A percentile compares a stretch with the other conserved stretches of the same genome.
Conservation (phyloP, 2,329 filamentous ascomycete species). For the Ceratocystis destructans region DNA sequence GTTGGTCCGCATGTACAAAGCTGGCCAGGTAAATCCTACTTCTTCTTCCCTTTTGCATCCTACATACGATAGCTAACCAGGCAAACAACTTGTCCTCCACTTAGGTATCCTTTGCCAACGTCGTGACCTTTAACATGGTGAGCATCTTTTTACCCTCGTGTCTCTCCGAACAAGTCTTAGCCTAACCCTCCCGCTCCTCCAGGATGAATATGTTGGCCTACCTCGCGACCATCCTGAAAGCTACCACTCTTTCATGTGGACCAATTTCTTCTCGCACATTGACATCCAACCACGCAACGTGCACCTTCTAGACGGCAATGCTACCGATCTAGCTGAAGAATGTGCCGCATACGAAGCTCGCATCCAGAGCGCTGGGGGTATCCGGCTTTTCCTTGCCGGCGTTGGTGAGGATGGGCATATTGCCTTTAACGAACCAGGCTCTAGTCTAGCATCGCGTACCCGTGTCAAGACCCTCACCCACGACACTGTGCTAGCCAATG, state of each 20-base stretch:
- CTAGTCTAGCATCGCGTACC: slow-evolving; percentile 61
- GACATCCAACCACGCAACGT: slow-evolving; percentile 72
- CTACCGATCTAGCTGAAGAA: slow-evolving; percentile 58
- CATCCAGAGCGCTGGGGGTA: slow-evolving; percentile 61
- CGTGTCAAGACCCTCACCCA: slow-evolving; percentile 78
- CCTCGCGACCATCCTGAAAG: slow-evolving; percentile 71
- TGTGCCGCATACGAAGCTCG: slow-evolving; percentile 67
- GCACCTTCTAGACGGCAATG: slow-evolving; percentile 73
- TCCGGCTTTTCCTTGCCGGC: slow-evolving; percentile 73
- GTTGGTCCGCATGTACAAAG: slow-evolving; percentile 57
- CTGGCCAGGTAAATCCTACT: slow-evolving; percentile 36
- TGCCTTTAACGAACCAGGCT: slow-evolving; percentile 82
- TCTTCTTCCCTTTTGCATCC: neutral
- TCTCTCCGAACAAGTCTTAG: neutral
- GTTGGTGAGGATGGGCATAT: slow-evolving; percentile 81
- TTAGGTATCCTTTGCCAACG: slow-evolving; percentile 71
- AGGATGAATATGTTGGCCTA: slow-evolving; percentile 79
- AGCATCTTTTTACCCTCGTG: slow-evolving; percentile 20
- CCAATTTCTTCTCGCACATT: slow-evolving; percentile 75
- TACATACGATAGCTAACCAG: slow-evolving; percentile 11
- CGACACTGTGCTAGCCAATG: slow-evolving; percentile 76
- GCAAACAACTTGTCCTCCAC: slow-evolving; percentile 11
- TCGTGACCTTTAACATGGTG: slow-evolving; percentile 87
- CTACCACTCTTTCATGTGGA: slow-evolving; percentile 90
- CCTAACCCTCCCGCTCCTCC: slow-evolving; percentile 18